phyloP scores from a whole-genome alignment of 345 rosid genomes.

The Melaleuca alternifolia region DNA sequence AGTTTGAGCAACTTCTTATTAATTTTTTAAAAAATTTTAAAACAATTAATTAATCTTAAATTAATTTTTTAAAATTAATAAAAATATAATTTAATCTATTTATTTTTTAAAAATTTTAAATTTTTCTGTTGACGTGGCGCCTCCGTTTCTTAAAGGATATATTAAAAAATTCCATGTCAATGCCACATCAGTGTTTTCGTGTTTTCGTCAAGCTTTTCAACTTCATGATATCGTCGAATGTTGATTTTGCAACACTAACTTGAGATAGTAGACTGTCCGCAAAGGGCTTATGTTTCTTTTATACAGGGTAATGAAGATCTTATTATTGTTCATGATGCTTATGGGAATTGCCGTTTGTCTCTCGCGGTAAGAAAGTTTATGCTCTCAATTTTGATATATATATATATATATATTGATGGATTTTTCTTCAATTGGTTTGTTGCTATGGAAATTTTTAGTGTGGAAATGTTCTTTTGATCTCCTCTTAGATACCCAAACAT shows the following conservation, averaged over 20 bases:
- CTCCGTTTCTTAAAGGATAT: too few relatives aligned
- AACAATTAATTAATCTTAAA: too few relatives aligned
- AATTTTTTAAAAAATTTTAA: too few relatives aligned
- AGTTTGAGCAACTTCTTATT: too few relatives aligned
- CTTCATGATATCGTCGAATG: not conserved
- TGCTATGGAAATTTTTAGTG: not conserved
- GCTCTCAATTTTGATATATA: not conserved
- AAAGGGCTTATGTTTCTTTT: not conserved
- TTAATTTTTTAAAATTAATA: too few relatives aligned
- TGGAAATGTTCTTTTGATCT: not conserved
- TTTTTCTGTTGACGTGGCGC: too few relatives aligned
- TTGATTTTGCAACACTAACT: not conserved
- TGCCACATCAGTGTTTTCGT: not conserved
- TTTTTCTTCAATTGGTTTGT: not conserved
- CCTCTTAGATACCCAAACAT: constrained; percentile 71
- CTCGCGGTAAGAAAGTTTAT: constrained; percentile 53
- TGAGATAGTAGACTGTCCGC: not conserved
- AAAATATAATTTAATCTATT: too few relatives aligned
- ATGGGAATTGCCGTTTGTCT: constrained; percentile 85
- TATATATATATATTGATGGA: too few relatives aligned
- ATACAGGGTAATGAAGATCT: constrained; percentile 81
- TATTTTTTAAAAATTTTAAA: too few relatives aligned
- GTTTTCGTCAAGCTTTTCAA: not conserved
- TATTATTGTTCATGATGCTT: constrained; percentile 77
- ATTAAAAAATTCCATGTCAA: too few relatives aligned